phyloP scores from a whole-genome alignment of 148 eudicot species.

The Agrostemma githago region DNA sequence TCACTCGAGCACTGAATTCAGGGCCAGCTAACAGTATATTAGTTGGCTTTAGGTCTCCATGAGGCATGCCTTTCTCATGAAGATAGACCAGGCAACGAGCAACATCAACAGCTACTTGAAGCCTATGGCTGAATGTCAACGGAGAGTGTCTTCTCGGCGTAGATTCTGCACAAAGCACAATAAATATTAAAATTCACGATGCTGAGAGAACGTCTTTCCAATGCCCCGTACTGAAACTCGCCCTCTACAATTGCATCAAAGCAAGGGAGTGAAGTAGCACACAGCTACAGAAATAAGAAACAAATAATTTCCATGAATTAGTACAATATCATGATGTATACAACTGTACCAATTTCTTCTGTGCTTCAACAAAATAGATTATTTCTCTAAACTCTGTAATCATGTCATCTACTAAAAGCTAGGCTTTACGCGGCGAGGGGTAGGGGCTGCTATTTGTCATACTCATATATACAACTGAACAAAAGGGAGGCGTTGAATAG shows the following conservation, averaged over 20 bases:
- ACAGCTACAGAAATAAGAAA: not conserved
- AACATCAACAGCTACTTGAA: conserved; percentile 65
- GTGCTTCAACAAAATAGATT: not conserved
- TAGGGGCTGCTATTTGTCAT: not conserved
- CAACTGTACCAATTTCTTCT: not conserved
- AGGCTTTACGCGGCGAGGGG: not conserved
- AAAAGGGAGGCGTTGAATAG: not conserved
- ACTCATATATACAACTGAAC: not conserved
- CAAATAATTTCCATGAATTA: not conserved
- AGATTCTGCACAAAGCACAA: conserved; percentile 50
- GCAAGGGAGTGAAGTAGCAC: not conserved
- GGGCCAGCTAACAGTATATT: conserved; percentile 57
- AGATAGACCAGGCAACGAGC: conserved; percentile 73
- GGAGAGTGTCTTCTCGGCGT: conserved; percentile 76
- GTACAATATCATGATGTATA: not conserved
- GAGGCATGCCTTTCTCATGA: conserved; percentile 73
- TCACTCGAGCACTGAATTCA: conserved; percentile 42
- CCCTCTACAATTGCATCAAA: not conserved
- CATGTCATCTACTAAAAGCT: not conserved
- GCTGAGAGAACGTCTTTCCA: not conserved
- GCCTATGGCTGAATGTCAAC: conserved; percentile 70
- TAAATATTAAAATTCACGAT: not conserved
- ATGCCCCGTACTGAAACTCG: not conserved
- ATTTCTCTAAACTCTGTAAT: not conserved
- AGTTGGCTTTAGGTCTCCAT: conserved; percentile 89